These are phyloP conservation scores for Hemileia vastatrix DNA, from an alignment of 1,284 basidiomycete species.

Conservation along the genomic window DNA sequence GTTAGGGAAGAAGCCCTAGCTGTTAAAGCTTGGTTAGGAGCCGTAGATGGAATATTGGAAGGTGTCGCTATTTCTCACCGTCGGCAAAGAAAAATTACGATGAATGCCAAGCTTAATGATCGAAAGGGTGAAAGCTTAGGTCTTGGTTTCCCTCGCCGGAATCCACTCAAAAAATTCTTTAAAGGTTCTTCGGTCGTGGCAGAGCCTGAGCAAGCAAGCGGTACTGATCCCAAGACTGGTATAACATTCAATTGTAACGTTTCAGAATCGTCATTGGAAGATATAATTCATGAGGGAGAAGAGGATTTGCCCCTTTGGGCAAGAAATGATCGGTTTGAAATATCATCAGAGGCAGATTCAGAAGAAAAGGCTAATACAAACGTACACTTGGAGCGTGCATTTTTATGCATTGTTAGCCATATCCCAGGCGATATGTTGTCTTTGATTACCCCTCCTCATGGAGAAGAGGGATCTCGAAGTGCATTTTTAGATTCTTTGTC, in stretches of 20 bases:
- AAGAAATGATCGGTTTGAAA: constrained; percentile 52
- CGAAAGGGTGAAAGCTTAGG: not conserved
- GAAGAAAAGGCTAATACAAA: not conserved
- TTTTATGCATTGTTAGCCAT: constrained; percentile 53
- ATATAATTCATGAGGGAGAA: no score
- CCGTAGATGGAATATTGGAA: constrained; percentile 18
- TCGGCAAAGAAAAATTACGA: not conserved
- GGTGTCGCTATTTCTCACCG: constrained; percentile 13
- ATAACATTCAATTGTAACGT: no score
- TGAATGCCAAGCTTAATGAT: not conserved
- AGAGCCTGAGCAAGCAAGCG: no score
- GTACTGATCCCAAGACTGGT: no score
- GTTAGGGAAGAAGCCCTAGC: constrained; percentile 13
- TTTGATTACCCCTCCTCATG: constrained; percentile 45
- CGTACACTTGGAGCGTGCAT: constrained; percentile 46
- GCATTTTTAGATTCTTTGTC: constrained; percentile 31
- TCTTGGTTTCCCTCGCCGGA: not conserved
- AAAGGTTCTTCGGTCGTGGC: no score
- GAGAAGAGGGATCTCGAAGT: constrained; percentile 18
- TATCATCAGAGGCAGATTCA: no score
- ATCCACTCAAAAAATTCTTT: constrained; percentile 12
- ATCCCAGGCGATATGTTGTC: constrained; percentile 44
- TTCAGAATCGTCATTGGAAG: no score
- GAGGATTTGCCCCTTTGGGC: constrained; percentile 67
- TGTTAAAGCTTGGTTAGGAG: constrained; percentile 18